Conservation (phyloP, 2,329 filamentous ascomycete genomes). For the Fusarium marasasianum region DNA sequence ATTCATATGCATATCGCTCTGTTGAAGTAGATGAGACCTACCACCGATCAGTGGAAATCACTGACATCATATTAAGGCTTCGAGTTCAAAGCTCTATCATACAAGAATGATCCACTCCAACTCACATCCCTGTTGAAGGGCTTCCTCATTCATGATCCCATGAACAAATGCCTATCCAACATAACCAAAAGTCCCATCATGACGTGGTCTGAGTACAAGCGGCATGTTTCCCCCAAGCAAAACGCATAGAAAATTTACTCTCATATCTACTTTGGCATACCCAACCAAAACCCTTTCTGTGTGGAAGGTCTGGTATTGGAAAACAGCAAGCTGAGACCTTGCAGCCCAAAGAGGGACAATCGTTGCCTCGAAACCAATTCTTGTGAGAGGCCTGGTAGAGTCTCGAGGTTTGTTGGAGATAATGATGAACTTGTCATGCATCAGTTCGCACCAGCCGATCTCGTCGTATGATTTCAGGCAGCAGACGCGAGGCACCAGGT, state of each 20-base stretch:
- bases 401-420: background rate
- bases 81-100: conserved; percentile 14
- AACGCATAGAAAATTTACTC: background rate
- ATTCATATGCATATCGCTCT: accelerated
- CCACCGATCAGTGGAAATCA: accelerated
- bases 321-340: background rate
- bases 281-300: background rate
- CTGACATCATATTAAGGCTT: background rate
- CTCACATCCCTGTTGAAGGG: background rate
- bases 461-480: background rate
- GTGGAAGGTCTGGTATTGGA: background rate
- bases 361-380: background rate
- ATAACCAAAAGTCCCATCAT: background rate
- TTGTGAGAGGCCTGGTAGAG: background rate
- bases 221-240: background rate
- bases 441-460: background rate
- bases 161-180: background rate
- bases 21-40: background rate
- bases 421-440: background rate
- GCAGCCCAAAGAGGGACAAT: background rate
- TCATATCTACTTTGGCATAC: background rate
- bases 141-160: background rate
- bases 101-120: conserved; percentile 14
- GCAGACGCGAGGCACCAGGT: background rate
- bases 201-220: background rate